Evolutionary conservation across 2,329 filamentous ascomycete genomes (phyloP).

Genomic region (Colletotrichum liaoningense): DNA sequence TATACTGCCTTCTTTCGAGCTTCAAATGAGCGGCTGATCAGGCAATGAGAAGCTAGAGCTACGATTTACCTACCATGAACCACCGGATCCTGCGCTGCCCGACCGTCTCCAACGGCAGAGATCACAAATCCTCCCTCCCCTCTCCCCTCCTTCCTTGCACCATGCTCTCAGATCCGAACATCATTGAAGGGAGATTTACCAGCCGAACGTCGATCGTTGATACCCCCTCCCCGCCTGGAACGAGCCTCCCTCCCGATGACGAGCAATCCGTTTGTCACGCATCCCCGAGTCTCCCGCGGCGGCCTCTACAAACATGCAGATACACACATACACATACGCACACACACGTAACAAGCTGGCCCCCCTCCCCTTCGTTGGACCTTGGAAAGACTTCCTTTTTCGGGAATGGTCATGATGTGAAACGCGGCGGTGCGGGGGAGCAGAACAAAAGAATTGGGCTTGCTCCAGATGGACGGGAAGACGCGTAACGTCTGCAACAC

Average conservation of each 20-base stretch:
- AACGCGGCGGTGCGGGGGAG: conserved; percentile 26
- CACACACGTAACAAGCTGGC: too few relatives aligned
- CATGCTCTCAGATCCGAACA: not conserved
- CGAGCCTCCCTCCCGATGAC: not conserved
- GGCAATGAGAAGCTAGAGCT: not conserved
- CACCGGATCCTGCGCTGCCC: not conserved
- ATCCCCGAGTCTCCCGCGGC: not conserved
- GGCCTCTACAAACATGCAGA: not conserved
- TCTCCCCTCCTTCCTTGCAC: not conserved
- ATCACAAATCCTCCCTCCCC: not conserved
- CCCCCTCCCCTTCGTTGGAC: not conserved
- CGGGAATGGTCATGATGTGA: conserved; percentile 14
- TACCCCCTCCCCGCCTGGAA: not conserved
- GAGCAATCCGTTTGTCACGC: conserved; percentile 7
- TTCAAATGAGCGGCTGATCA: not conserved
- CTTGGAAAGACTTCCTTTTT: conserved; percentile 3
- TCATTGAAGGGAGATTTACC: not conserved
- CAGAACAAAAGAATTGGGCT: not conserved
- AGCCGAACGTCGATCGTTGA: not conserved
- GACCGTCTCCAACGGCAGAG: not conserved
- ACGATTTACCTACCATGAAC: not conserved
- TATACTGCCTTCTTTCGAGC: not conserved
- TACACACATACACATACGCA: too few relatives aligned
- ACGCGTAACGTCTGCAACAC: conserved; percentile 22
- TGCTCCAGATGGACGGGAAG: conserved; percentile 6